Conservation (phyloP, 768 basidiomycete genomes). For the Podaxis sp. region DNA sequence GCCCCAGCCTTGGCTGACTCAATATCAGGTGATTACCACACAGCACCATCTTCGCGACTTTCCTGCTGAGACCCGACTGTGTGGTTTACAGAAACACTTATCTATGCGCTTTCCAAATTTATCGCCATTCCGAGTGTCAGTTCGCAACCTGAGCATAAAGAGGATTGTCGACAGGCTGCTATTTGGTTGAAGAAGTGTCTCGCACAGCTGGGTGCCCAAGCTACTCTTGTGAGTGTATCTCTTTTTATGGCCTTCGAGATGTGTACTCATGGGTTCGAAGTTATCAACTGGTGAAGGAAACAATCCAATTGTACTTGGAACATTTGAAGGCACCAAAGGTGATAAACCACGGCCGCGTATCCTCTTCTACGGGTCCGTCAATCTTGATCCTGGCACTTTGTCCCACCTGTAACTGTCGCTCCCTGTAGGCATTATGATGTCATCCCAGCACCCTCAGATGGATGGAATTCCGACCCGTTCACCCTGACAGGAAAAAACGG, state of each 20-base stretch:
- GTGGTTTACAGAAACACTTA: constrained; percentile 58
- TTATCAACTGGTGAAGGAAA: constrained; percentile 72
- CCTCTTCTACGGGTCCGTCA: constrained; percentile 82
- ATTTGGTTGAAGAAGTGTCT: constrained; percentile 91
- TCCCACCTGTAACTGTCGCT: not conserved
- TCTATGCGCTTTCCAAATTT: constrained; percentile 81
- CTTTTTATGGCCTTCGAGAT: not conserved
- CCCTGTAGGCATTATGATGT: constrained; percentile 84
- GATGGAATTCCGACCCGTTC: constrained; percentile 89
- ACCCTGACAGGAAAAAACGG: constrained; percentile 80
- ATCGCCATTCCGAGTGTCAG: constrained; percentile 88
- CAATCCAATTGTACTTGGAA: constrained; percentile 89
- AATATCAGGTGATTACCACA: constrained; percentile 24
- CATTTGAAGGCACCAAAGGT: constrained; percentile 71
- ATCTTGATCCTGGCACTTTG: not conserved
- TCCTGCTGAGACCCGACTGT: not conserved
- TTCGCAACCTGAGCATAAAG: constrained; percentile 59
- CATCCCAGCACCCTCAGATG: constrained; percentile 71
- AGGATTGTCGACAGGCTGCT: constrained; percentile 92
- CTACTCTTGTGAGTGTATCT: constrained; percentile 58
- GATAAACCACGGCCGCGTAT: constrained; percentile 66
- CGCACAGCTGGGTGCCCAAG: constrained; percentile 82
- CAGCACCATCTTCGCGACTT: not conserved
- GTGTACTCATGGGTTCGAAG: constrained; percentile 35
- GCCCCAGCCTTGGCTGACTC: constrained; percentile 15